phyloP scores from a whole-genome alignment of 2,329 filamentous ascomycete species.

The Aspergillus novofumigatus region DNA sequence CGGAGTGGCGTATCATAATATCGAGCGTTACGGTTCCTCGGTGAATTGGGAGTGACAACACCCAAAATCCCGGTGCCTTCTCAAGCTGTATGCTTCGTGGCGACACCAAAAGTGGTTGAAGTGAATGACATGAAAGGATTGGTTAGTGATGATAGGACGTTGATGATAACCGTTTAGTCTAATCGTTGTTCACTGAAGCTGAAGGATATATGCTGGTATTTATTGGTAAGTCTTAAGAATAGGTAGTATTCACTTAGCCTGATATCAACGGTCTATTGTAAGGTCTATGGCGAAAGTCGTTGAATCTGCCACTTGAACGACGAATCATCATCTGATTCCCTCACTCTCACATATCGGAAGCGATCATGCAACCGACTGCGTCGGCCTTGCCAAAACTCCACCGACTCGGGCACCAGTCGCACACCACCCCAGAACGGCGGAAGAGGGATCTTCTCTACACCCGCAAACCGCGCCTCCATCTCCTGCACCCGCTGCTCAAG shows the following conservation, averaged over 20 bases:
- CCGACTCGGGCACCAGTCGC: slow-evolving; percentile 74
- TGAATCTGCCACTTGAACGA: slow-evolving; percentile 45
- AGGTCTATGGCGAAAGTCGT: slow-evolving; percentile 35
- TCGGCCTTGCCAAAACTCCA: slow-evolving; percentile 97
- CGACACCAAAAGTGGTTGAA: not conserved
- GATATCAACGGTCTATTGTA: not conserved
- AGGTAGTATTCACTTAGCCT: not conserved
- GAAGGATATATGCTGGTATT: not conserved
- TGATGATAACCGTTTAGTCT: too few species aligned
- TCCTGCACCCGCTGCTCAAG: slow-evolving; percentile 75
- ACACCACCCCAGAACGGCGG: slow-evolving; percentile 94
- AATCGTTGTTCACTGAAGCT: not conserved
- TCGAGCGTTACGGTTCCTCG: too few species aligned
- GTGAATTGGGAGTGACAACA: too few species aligned
- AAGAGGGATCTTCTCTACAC: slow-evolving; percentile 74
- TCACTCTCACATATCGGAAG: slow-evolving; percentile 72
- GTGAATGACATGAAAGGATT: too few species aligned
- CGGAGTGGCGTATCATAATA: too few species aligned
- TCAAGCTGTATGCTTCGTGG: too few species aligned
- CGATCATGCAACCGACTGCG: slow-evolving; percentile 89
- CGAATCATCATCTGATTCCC: slow-evolving; percentile 53
- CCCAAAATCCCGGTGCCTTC: too few species aligned
- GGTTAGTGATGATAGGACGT: too few species aligned
- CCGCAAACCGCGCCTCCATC: slow-evolving; percentile 70
- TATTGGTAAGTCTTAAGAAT: not conserved